Evolutionary conservation across 2,329 filamentous ascomycete genomes (phyloP).

Genomic region (Parastagonospora avenae): DNA sequence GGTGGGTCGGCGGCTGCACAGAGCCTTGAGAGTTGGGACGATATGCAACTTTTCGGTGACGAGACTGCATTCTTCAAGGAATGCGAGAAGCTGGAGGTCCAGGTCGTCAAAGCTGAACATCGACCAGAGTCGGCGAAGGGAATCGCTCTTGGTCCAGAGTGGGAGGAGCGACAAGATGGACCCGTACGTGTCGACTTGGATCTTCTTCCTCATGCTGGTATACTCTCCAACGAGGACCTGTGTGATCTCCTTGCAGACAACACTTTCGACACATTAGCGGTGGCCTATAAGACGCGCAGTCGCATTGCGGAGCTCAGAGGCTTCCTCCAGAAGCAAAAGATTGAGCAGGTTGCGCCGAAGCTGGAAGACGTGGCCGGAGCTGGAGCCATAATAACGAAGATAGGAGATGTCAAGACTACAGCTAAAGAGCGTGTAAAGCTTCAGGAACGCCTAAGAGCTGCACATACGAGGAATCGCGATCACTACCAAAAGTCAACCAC

Average conservation of each 20-base stretch:
- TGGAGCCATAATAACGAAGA: constrained; percentile 27
- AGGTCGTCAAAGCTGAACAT: constrained; percentile 18
- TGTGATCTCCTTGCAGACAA: constrained; percentile 32
- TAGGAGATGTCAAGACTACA: constrained; percentile 16
- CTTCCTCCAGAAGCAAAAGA: constrained; percentile 34
- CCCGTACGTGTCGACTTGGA: constrained; percentile 26
- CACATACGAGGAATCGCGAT: constrained; percentile 35
- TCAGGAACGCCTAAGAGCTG: constrained; percentile 31
- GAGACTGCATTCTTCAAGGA: constrained; percentile 25
- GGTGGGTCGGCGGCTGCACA: constrained; percentile 15
- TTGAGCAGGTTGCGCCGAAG: constrained; percentile 32
- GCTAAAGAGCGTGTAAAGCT: constrained; percentile 18
- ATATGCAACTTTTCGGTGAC: constrained; percentile 18
- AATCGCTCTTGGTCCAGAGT: constrained; percentile 25
- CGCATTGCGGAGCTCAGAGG: constrained; percentile 28
- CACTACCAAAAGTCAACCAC: constrained; percentile 22
- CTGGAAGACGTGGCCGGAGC: constrained; percentile 39
- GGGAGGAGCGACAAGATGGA: constrained; percentile 22
- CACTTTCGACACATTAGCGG: constrained; percentile 32
- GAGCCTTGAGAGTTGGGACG: constrained; percentile 28
- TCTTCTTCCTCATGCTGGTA: constrained; percentile 21
- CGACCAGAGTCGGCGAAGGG: constrained; percentile 13
- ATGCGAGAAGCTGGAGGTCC: constrained; percentile 19
- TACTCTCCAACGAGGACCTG: constrained; percentile 22
- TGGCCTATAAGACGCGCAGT: constrained; percentile 39